These are phyloP conservation scores for Boletus sp. DNA, from an alignment of 768 basidiomycete species.

Conservation along the genomic window DNA sequence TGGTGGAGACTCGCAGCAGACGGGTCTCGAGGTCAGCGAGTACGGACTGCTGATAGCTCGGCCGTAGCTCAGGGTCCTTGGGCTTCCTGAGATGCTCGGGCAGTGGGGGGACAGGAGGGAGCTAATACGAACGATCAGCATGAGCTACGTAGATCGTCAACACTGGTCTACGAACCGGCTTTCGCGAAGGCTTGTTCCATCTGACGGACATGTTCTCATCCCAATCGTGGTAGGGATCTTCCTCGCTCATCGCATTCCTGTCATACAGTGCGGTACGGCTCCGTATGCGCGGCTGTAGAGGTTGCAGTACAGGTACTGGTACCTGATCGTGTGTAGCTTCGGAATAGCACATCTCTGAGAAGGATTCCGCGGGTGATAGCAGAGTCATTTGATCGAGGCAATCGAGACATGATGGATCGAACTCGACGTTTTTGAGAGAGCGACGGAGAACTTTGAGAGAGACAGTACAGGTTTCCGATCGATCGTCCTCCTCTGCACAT, in stretches of 20 bases:
- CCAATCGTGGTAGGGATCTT: slow-evolving; percentile 36
- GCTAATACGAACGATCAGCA: slow-evolving; percentile 14
- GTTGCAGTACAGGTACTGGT: slow-evolving; percentile 29
- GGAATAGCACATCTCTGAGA: slow-evolving; percentile 43
- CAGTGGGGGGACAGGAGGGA: slow-evolving; percentile 28
- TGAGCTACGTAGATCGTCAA: neutral
- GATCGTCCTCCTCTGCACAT: slow-evolving; percentile 29
- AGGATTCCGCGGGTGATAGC: slow-evolving; percentile 39
- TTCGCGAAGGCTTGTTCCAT: slow-evolving; percentile 3
- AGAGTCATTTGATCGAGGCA: slow-evolving; percentile 44
- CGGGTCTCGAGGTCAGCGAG: slow-evolving; percentile 33
- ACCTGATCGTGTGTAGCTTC: slow-evolving; percentile 37
- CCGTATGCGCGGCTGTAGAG: slow-evolving; percentile 34
- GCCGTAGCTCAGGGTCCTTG: slow-evolving; percentile 11
- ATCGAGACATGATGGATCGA: slow-evolving; percentile 41
- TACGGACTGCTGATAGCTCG: slow-evolving; percentile 31
- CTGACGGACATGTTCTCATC: slow-evolving; percentile 36
- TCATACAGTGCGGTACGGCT: slow-evolving; percentile 28
- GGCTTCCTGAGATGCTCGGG: slow-evolving; percentile 26
- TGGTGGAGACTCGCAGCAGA: slow-evolving; percentile 26
- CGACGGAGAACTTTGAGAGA: slow-evolving; percentile 34
- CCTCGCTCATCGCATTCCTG: slow-evolving; percentile 35
- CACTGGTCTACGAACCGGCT: slow-evolving; percentile 20
- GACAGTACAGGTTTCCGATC: slow-evolving; percentile 26
- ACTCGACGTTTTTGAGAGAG: slow-evolving; percentile 36